Evolutionary conservation across 2,329 filamentous ascomycete genomes (phyloP), one percentile per base, ranked within the genome.

Genomic region (Xylariaceae sp.): DNA sequence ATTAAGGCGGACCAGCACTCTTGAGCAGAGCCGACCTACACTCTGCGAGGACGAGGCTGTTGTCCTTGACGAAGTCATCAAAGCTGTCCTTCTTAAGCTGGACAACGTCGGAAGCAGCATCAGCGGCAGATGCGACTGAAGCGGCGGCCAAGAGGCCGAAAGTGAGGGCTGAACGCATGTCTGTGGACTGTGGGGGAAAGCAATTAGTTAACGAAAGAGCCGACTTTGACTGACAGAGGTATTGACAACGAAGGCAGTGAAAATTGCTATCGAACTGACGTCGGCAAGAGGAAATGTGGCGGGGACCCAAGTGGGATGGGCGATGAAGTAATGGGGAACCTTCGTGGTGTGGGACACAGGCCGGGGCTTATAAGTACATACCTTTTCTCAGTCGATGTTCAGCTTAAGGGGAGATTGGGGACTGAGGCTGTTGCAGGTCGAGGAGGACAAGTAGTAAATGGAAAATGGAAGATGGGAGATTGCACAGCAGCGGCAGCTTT

Each of bases 31-130:
- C 15, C 22, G 33, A 48, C 87, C 74, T 78, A 92, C 89, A 99
- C 77, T 99, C 91, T 63, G 90, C 90, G 55, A 99, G 85, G 48
- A 96, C 92, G 50, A 99, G 81, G 63, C 90, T 85, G 71, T 97
- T 87, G 62, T 83, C 74, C 70, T 86, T 86, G 67, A 99, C 76
- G 72, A 96, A 99, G 54, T 85, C 81, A 61, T 87, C 80, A 71
- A 99, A 99, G 58, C 81, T 89, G 67, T 92, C 89, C 71, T 86
- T 85, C 72, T 87, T 95, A 58, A 99, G 78, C 61, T 89, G 83
- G 64, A 83, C 73, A 58, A 99, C 94, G 69, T 97, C 90, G 42
- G 90, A 95, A 44, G 77, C 77, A 40, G 76, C 74, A 59, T 79
- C 82, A 54, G 84, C 79, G 56, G 81, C 76, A 62, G 81, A 85